Evolutionary conservation across 2,329 filamentous ascomycete genomes (phyloP).

Genomic region (Lizonia empirigonia): DNA sequence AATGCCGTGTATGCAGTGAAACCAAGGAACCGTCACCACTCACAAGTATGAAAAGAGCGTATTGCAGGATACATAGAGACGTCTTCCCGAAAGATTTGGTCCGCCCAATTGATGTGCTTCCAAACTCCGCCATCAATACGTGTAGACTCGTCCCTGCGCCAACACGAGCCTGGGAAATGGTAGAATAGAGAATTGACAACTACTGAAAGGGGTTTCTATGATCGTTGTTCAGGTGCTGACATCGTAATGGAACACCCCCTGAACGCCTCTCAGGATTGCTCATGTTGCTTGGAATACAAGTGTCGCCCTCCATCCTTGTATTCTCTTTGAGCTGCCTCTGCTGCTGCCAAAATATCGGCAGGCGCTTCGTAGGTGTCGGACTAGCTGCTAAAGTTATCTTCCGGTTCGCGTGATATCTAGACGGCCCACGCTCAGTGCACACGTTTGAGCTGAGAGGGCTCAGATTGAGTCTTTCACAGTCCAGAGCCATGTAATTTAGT

Average conservation of each 20-base stretch:
- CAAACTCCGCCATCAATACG: neutral
- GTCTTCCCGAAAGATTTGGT: neutral
- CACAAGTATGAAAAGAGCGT: neutral
- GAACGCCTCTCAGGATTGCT: neutral
- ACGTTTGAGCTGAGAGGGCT: constrained; percentile 39
- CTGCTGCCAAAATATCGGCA: neutral
- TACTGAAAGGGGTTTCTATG: neutral
- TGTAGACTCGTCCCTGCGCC: neutral
- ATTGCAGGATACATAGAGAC: neutral
- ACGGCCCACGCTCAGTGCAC: constrained; percentile 37
- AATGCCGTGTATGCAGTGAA: neutral
- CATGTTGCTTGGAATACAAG: neutral
- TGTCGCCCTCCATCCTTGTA: neutral
- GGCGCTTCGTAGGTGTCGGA: neutral
- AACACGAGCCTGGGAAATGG: neutral
- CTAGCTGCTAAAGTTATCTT: neutral
- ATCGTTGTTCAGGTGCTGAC: neutral
- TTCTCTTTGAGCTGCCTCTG: neutral
- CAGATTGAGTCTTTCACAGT: constrained; percentile 12
- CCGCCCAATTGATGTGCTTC: neutral
- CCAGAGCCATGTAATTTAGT: neutral
- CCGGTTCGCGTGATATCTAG: constrained; percentile 18
- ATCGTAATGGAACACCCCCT: neutral
- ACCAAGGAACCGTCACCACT: neutral
- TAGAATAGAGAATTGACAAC: neutral